These are phyloP conservation scores for Cinnamomum micranthum DNA, from an alignment of 164 flowering plant genomes.

Conservation along the genomic window DNA sequence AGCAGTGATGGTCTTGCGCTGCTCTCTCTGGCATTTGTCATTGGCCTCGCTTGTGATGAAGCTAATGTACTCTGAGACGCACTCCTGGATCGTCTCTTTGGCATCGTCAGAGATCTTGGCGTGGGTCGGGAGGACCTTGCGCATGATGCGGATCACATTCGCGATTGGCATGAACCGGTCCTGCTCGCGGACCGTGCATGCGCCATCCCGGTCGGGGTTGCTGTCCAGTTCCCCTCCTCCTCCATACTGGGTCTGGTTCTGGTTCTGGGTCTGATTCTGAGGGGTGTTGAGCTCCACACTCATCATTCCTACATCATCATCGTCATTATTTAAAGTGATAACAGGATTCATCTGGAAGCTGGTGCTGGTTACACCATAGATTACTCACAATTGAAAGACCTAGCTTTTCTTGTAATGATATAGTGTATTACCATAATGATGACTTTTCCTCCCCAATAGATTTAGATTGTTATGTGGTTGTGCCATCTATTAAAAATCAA, in stretches of 20 bases:
- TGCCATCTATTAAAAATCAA: too few relatives aligned
- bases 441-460: too few relatives aligned
- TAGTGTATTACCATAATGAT: too few relatives aligned
- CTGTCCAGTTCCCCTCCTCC: constrained; percentile 1
- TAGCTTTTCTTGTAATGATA: too few relatives aligned
- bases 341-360: too few relatives aligned
- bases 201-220: constrained; percentile 20
- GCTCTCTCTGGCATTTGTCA: constrained; percentile 80
- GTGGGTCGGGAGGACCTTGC: constrained; percentile 64
- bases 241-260: neutral
- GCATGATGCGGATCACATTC: constrained; percentile 80
- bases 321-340: neutral
- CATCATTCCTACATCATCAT: neutral
- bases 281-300: neutral
- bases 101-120: constrained; percentile 86
- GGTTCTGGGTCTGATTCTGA: neutral
- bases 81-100: constrained; percentile 78
- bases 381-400: too few relatives aligned
- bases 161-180: constrained; percentile 88
- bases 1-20: constrained; percentile 82
- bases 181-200: constrained; percentile 70
- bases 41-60: constrained; percentile 83
- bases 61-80: constrained; percentile 84
- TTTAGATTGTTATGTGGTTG: too few relatives aligned
- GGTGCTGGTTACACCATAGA: too few relatives aligned